Base-by-base conservation (phyloP, 768 basidiomycete genomes). In the Mycena alexandri region DNA sequence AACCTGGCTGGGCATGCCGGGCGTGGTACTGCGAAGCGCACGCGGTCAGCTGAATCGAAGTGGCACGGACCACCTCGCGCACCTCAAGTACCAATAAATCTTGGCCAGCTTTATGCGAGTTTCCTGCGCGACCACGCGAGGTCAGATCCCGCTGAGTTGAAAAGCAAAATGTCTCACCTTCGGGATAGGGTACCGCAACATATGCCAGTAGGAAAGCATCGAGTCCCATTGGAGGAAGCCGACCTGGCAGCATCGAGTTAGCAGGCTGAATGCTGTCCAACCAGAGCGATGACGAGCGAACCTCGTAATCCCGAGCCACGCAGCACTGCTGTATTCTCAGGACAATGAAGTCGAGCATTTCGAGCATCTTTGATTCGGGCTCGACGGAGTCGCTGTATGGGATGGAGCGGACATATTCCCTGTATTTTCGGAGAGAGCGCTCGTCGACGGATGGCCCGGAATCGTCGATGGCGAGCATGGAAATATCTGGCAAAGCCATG, bases 161-260 rank as follows among this genome's bases (percentile, higher is more conserved):
- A 38, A 29, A 47, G 54, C 29, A n/a, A 47, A 17, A 33, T 38
- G 29, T 46, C 17, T 52, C 17, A 67, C 69, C 54, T 91, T 90
- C 61, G 93, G 93, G 73, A 96, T 90, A 41, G 93, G 94, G 74
- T 95, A 95, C 74, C 94, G 93, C 76, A 96, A 85, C 82, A 90
- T 90, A 50, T 80, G 78, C 93, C 94, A 95, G 75, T 92, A 89
- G 54, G 83, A 84, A 55, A 92, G 74, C 89, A 93, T 90, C 72
- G 85, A 86, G 74, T 91, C 93, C 93, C 93, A 90, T 80, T 93
- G 91, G 50, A 89, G 67, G 65, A 95, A 85, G 9, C 93, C 93
- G 34, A 61, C 63, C 69, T 71, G 48, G 12, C 43, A 59, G 54
- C 43, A 57, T 25, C 29, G 13, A 36, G 21, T 62, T 16, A 62